These are phyloP conservation scores for Cronartium ribicola DNA, from an alignment of 1,284 basidiomycete species.

Conservation along the genomic window DNA sequence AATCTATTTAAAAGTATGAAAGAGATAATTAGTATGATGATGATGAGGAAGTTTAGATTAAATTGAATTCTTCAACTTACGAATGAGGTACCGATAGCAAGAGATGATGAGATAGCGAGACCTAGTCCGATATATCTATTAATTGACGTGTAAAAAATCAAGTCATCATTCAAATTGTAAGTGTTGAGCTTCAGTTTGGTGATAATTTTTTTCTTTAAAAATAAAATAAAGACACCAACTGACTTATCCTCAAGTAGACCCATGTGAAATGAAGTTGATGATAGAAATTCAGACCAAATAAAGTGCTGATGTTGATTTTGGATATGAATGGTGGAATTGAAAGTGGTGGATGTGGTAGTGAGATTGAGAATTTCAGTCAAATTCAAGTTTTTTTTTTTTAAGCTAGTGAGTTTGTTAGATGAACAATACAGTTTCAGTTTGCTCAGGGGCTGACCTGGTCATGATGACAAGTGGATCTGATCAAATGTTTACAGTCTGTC, in stretches of 20 bases:
- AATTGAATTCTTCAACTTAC: slow-evolving; percentile 10
- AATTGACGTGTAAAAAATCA: slow-evolving; percentile 32
- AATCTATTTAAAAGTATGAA: slow-evolving; percentile 70
- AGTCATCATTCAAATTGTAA: neutral
- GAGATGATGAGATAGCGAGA: slow-evolving; percentile 74
- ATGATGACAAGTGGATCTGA: too few species aligned
- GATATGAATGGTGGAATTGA: too few species aligned
- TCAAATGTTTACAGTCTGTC: too few species aligned
- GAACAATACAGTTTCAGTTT: too few species aligned
- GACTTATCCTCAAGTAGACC: slow-evolving; percentile 1
- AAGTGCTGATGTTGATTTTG: neutral
- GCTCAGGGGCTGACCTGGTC: too few species aligned
- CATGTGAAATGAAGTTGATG: neutral
- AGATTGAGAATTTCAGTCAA: too few species aligned
- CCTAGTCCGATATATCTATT: slow-evolving; percentile 87
- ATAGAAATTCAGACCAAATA: neutral
- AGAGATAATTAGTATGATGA: slow-evolving; percentile 18
- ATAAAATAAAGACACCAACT: neutral
- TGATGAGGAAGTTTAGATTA: neutral
- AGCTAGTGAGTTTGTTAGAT: too few species aligned
- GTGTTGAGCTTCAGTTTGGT: neutral
- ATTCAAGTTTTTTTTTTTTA: too few species aligned
- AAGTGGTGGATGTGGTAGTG: too few species aligned
- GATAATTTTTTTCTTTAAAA: neutral
- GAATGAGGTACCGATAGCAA: slow-evolving; percentile 64